Evolutionary conservation across 345 rosid species (phyloP), one percentile per base, ranked within the genome.

Genomic region (Trapa bicornis): DNA sequence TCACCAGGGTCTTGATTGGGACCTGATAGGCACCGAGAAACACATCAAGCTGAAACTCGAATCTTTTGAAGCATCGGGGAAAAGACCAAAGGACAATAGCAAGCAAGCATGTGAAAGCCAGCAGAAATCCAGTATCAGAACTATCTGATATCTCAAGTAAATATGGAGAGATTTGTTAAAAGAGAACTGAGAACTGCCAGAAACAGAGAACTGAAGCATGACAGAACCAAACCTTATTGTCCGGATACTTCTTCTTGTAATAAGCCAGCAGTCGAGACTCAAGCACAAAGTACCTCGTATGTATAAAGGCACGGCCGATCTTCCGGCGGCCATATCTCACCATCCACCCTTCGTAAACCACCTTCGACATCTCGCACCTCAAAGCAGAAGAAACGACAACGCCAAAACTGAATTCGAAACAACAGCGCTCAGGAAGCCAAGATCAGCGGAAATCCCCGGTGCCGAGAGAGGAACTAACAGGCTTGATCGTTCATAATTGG

Each of bases 271-370:
- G 89, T 45, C 96, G 89, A 37, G 95, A 84, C 67, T 87, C 99
- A 65, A 95, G 86, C 52, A 95, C 92, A 80, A 95, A 95, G 73
- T 86, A 91, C 74, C 99, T 82, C 99, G 86, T 95, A 67, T 95
- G 99, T 72, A 95, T 91, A 67, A 83, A 95, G 32, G 99, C 89
- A 78, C 96, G 70, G n/a, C 96, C 99, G 84, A 95, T 95, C 89
- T 86, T 95, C 77, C 96, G 86, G 71, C 99, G 82, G 67, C 99
- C 99, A 65, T 91, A 91, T 68, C 99, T 81, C 76, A 95, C 97
- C 99, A 91, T 95, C 99, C 97, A 95, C 68, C 99, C 99, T 75
- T 95, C 97, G 64, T 91, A 95, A 47, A 91, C 89, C 36, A 87
- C 85, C 77, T 91, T 95, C 41, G 99, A 84, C 75, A 71, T 71